These are phyloP conservation scores for Ceratocystis huliohia DNA, from an alignment of 2,329 filamentous ascomycete species.

Conservation along the genomic window DNA sequence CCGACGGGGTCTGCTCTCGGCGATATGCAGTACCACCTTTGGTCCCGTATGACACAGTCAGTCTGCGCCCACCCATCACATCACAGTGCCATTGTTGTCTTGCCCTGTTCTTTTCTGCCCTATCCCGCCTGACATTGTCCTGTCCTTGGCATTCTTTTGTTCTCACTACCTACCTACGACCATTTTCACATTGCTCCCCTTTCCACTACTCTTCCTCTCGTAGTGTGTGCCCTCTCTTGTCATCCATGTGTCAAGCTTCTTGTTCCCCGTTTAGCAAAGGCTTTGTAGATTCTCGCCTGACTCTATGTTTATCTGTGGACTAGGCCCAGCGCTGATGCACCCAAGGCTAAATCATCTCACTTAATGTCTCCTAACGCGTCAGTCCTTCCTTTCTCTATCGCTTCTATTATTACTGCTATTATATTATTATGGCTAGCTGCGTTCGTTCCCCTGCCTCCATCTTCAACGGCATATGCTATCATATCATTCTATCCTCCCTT, in stretches of 20 bases:
- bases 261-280: not conserved
- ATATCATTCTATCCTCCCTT: not conserved
- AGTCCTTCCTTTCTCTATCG: not conserved
- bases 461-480: too few species aligned
- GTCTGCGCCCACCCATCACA: not conserved
- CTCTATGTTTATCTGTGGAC: too few species aligned
- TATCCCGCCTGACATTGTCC: not conserved
- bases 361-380: not conserved
- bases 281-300: too few species aligned
- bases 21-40: not conserved
- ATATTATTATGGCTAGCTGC: too few species aligned
- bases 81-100: not conserved
- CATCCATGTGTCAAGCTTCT: conserved; percentile 1
- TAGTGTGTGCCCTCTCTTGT: not conserved
- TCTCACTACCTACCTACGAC: not conserved
- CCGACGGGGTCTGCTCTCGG: conserved; percentile 4
- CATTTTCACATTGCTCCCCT: not conserved
- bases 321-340: not conserved
- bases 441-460: not conserved
- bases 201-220: not conserved
- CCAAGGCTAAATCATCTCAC: not conserved
- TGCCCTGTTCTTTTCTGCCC: not conserved
- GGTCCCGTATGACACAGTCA: not conserved
- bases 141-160: not conserved
- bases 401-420: not conserved